Base-by-base conservation (phyloP, 2,329 filamentous ascomycete genomes). In the Fusarium odoratissimum region DNA sequence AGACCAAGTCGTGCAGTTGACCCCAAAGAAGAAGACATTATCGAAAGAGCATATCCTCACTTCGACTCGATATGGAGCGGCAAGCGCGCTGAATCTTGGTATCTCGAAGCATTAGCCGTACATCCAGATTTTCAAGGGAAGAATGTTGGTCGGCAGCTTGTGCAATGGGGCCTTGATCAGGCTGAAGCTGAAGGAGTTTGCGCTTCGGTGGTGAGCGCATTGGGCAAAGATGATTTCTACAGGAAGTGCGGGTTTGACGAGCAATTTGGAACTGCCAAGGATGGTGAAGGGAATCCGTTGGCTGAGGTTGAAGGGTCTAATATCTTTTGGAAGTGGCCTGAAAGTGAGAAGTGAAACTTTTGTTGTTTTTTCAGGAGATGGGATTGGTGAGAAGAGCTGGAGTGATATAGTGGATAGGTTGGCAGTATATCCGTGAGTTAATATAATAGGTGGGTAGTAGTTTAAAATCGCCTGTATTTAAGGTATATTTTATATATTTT, bases 221-320 rank as follows among this genome's bases (percentile, higher is more conserved):
- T 79, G 8, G 81, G 79, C 4, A 84, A 80, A 25, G 82, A 84
- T 25, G 74, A 56, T 0, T 86, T 86, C 60, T 86, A 76, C 13
- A 48, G 19, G 1, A 76, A 69, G 17, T 73, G 74, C 13, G 73
- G 74, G 1, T 76, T 76, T 41, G 23, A 67, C 2, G 74, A 75
- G 2, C 71, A 75, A 17, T 60, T 56, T 31, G 74, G 73, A 3
- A 73, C 46, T 2, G 71, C 61, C 0, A 67, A 40, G 8, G 21
- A 57, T 11, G 73, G 64, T 0, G 54, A 75, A 3, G 73, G 73
- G 0, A 75, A 75, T 56, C 73, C 73, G 1, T 31, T 75, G 23
- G 48, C 46, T 14, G 62, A 62, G 23, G 33, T 69, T 2, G 12
- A 73, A 64, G 9, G 64, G 60, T 1, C 66, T 64, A 31, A 55